Conservation (phyloP, 2,329 filamentous ascomycete species). For the Fusarium sp. region DNA sequence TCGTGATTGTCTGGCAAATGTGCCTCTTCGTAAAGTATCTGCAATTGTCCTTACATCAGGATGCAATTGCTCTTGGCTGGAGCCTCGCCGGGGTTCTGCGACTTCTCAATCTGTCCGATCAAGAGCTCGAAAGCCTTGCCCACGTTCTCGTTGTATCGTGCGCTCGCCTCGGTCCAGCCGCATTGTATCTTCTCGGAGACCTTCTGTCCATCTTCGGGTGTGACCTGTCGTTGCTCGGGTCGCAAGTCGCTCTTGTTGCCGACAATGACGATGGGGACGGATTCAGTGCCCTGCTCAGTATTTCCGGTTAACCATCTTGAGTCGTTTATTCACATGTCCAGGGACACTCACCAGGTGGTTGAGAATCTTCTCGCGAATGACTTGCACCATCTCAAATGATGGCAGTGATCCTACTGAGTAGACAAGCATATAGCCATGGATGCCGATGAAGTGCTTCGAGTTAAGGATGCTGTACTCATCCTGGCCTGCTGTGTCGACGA, state of each 20-base stretch:
- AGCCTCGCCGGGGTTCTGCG: slow-evolving; percentile 89
- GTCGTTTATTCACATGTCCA: not conserved
- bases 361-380: slow-evolving; percentile 96
- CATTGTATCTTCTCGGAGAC: slow-evolving; percentile 90
- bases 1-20: slow-evolving; percentile 24
- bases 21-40: slow-evolving; percentile 1
- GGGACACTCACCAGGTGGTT: slow-evolving; percentile 84
- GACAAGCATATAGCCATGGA: slow-evolving; percentile 98
- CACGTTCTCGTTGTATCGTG: slow-evolving; percentile 94
- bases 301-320: slow-evolving; percentile 2
- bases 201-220: slow-evolving; percentile 84
- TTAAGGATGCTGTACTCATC: slow-evolving; percentile 99
- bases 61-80: slow-evolving; percentile 83
- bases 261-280: slow-evolving; percentile 92
- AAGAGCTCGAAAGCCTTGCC: slow-evolving; percentile 92
- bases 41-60: slow-evolving; percentile 75
- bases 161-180: slow-evolving; percentile 94
- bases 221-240: slow-evolving; percentile 93
- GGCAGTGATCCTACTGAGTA: slow-evolving; percentile 96
- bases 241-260: slow-evolving; percentile 97
- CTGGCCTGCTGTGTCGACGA: slow-evolving; percentile 98
- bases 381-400: slow-evolving; percentile 96
- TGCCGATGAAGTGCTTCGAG: slow-evolving; percentile 98
- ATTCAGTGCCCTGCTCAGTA: slow-evolving; percentile 81
- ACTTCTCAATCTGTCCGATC: slow-evolving; percentile 94